Conservation (phyloP, 345 rosid genomes). For the Salix koriyanagi region DNA sequence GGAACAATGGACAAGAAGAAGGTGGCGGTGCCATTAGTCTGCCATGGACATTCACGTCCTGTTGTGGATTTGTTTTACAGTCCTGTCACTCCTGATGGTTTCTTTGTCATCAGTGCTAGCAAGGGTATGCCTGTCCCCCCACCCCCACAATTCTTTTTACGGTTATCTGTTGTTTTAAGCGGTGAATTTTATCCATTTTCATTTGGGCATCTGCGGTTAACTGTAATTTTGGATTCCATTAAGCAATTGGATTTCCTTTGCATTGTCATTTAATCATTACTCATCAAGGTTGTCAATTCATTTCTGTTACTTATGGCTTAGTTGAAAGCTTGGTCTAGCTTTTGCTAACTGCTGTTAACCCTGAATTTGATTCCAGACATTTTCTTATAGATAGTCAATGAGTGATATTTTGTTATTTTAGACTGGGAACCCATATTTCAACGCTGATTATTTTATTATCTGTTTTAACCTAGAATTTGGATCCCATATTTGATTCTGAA, state of each 20-base stretch:
- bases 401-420: background rate
- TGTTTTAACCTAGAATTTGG: background rate
- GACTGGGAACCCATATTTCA: background rate
- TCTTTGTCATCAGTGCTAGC: constrained; percentile 80
- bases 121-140: constrained; percentile 40
- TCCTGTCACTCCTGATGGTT: constrained; percentile 80
- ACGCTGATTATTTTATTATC: background rate
- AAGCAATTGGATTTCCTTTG: constrained; percentile 5
- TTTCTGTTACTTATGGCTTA: background rate
- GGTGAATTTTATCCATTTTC: background rate
- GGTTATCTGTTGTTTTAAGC: background rate
- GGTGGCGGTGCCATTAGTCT: constrained; percentile 64
- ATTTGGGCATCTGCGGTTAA: background rate
- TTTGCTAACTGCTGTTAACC: background rate
- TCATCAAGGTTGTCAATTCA: background rate
- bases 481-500: background rate
- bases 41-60: constrained; percentile 88
- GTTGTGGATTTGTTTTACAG: constrained; percentile 75
- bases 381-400: background rate
- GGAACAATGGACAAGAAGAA: constrained; percentile 43
- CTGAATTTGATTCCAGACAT: background rate
- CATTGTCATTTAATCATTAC: background rate
- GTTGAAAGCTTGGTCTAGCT: background rate
- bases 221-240: constrained; percentile 4
- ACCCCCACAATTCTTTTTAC: background rate